These are phyloP conservation scores for Phytophthora megakarya DNA, from an alignment of 352 stramenopile species.

Conservation along the genomic window DNA sequence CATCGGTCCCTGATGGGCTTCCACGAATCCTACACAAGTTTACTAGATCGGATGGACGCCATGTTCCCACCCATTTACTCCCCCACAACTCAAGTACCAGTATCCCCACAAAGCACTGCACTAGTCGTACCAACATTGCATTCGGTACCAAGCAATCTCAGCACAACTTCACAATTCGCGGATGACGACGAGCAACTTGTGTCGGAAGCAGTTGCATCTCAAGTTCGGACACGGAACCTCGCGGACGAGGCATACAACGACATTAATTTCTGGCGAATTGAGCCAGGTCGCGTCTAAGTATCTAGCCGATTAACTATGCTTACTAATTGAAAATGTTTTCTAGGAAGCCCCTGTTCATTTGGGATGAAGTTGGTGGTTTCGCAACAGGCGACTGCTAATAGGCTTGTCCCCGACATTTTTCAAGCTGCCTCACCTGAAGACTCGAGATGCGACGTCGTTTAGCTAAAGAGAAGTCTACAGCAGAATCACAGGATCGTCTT, in stretches of 20 bases:
- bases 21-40: slow-evolving; percentile 67
- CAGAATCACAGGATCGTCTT: slow-evolving; percentile 17
- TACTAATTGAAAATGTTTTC: slow-evolving; percentile 33
- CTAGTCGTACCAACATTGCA: slow-evolving; percentile 10
- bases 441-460: slow-evolving; percentile 31
- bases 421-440: slow-evolving; percentile 1
- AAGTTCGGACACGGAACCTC: slow-evolving; percentile 57
- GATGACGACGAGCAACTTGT: slow-evolving; percentile 50
- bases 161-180: slow-evolving; percentile 12
- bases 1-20: slow-evolving; percentile 69
- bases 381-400: slow-evolving; percentile 26
- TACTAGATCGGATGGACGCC: slow-evolving; percentile 60
- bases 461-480: slow-evolving; percentile 22
- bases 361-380: slow-evolving; percentile 22
- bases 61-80: slow-evolving; percentile 83
- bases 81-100: slow-evolving; percentile 24
- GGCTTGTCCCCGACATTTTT: slow-evolving; percentile 7
- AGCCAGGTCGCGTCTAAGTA: slow-evolving; percentile 43
- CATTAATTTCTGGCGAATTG: slow-evolving; percentile 85
- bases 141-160: slow-evolving; percentile 18
- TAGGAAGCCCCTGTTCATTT: slow-evolving; percentile 3
- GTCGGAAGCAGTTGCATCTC: slow-evolving; percentile 55
- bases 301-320: slow-evolving; percentile 22
- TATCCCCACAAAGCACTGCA: neutral
- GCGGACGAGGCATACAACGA: slow-evolving; percentile 87